Conservation (phyloP, 331 rosid genomes). For the Prunus yedoensis region DNA sequence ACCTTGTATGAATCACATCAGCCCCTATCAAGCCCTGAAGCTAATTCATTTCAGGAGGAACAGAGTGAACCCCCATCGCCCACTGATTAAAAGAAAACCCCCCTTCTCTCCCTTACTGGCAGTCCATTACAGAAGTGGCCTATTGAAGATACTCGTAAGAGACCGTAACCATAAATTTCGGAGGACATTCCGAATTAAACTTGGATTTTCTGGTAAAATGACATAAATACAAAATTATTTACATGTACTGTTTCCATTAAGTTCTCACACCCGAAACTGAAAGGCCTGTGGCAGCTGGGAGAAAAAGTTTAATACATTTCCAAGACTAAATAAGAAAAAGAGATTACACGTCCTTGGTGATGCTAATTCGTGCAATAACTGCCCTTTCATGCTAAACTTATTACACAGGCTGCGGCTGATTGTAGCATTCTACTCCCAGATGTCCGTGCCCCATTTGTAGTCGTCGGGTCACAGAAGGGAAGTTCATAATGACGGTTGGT, state of each 20-base stretch:
- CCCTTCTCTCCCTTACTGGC: too few relatives aligned
- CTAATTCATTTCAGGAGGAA: too few relatives aligned
- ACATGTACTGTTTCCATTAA: too few relatives aligned
- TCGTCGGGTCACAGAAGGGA: conserved; percentile 40
- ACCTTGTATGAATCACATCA: not conserved
- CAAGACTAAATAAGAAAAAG: too few relatives aligned
- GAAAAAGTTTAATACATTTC: too few relatives aligned
- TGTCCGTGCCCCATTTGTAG: conserved; percentile 36
- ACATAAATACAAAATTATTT: conserved; percentile 14
- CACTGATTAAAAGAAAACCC: too few relatives aligned
- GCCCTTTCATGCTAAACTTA: conserved; percentile 29
- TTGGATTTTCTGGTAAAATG: conserved; percentile 4
- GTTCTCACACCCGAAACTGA: too few relatives aligned
- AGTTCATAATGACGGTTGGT: conserved; percentile 59
- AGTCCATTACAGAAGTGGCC: too few relatives aligned
- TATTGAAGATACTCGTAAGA: not conserved
- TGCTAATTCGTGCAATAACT: conserved; percentile 39
- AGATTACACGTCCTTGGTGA: conserved; percentile 31
- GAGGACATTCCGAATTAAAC: not conserved
- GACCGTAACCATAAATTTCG: not conserved
- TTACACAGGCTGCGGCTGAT: conserved; percentile 39
- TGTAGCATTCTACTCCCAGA: conserved; percentile 36
- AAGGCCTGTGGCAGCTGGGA: too few relatives aligned
- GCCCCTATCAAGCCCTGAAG: not conserved
- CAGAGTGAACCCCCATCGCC: too few relatives aligned